These are phyloP conservation scores for Zygotorulaspora sp. DNA, from an alignment of 805 yeast species.

Conservation along the genomic window DNA sequence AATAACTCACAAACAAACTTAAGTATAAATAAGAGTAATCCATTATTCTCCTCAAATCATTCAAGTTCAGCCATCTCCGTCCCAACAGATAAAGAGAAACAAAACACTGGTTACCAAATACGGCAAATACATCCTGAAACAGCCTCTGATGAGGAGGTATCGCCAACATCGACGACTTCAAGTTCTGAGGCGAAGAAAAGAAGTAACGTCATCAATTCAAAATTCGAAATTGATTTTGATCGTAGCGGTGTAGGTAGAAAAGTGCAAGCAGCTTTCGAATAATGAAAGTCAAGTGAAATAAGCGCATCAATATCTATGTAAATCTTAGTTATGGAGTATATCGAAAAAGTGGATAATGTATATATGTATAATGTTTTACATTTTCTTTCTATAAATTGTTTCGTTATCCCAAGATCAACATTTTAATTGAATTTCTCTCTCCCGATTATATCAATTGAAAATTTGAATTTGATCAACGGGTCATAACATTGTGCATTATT, in stretches of 20 bases:
- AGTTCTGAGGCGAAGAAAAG: slow-evolving; percentile 19
- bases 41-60: slow-evolving; percentile 9
- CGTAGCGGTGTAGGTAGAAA: slow-evolving; percentile 41
- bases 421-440: too few species aligned
- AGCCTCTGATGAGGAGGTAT: slow-evolving; percentile 7
- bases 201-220: slow-evolving; percentile 27
- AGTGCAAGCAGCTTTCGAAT: slow-evolving; percentile 23
- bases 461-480: too few species aligned
- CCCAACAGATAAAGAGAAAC: slow-evolving; percentile 28
- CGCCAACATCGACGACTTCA: slow-evolving; percentile 3
- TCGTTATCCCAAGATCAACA: too few species aligned
- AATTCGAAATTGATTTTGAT: slow-evolving; percentile 39
- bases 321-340: too few species aligned
- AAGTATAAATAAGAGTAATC: slow-evolving; percentile 1
- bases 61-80: slow-evolving; percentile 23
- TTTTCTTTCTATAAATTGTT: too few species aligned
- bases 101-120: slow-evolving; percentile 30
- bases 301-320: too few species aligned
- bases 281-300: too few species aligned
- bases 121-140: slow-evolving; percentile 17
- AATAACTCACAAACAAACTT: slow-evolving; percentile 5
- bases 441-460: too few species aligned
- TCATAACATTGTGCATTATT: slow-evolving; percentile 20
- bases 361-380: too few species aligned
- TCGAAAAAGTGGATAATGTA: too few species aligned